Base-by-base conservation (phyloP, 169 alveolate species). In the Eimeria tenella region DNA sequence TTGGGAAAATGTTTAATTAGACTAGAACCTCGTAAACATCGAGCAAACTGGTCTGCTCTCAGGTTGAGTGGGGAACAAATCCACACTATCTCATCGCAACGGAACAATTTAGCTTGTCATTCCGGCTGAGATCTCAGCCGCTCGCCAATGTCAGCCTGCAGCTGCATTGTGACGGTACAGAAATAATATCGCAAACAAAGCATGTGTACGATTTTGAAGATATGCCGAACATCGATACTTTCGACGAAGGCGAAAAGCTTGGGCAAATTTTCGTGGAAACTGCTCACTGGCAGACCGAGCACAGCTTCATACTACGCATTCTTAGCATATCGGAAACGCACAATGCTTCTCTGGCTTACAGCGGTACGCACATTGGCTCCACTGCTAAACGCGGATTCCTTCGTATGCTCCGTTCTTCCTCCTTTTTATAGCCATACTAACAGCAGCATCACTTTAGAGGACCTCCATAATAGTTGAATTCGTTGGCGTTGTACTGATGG, bases 51-150 rank as follows among this genome's bases (percentile, higher is more conserved):
- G 0, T 8, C 23, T 49, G 21, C 13, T 84, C 25, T 25, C 91
- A 84, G 91, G 91, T 84, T 31, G 81, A 62, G 17, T 84, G 91
- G 91, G n/a, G 7, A 8, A 71, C 79, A 4, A 84, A 62, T 49
- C 17, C 91, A 19, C 25, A 60, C 63, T 9, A 60, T 4, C 91
- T 84, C 10, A 23, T 84, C 52, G n/a, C 58, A 84, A 23, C 75
- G 5, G 91, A 62, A 5, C 62, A 62, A 7, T 62, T 84, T 25
- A 58, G 15, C 9, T 21, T 84, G 91, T 60, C 81, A 4, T 84
- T 84, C 13, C 91, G 91, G 52, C 79, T 84, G 19, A 70, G 91
- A 5, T 84, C 91, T 8, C 91, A 56, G 52, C 91, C 91, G 53
- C 63, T 62, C 42, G 91, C 91, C 5, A 77, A 58, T 42, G 91